Conservation (phyloP, 2,329 filamentous ascomycete species). For the Pseudocercospora pini-densiflorae region DNA sequence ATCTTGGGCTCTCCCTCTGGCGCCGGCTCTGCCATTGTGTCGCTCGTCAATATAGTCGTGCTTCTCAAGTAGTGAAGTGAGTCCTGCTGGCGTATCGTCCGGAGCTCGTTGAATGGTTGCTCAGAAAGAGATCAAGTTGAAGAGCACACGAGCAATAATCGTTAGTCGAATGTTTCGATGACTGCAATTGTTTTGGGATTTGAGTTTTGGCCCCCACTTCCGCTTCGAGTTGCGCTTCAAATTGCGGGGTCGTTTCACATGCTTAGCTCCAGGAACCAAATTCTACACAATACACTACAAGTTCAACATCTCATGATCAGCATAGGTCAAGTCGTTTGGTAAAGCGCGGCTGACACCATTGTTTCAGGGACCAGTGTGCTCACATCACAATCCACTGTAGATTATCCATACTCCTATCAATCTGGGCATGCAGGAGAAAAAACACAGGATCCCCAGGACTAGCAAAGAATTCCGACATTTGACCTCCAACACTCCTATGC, state of each 20-base stretch:
- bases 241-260: not conserved
- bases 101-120: not conserved
- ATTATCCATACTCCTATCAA: constrained; percentile 56
- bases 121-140: not conserved
- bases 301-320: too few species aligned
- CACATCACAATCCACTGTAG: too few species aligned
- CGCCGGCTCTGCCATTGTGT: constrained; percentile 38
- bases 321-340: too few species aligned
- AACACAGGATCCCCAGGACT: constrained; percentile 54
- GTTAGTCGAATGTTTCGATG: not conserved
- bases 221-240: not conserved
- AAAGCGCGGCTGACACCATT: too few species aligned
- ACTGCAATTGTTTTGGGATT: not conserved
- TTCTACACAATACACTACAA: too few species aligned
- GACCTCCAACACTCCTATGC: constrained; percentile 53
- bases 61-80: too few species aligned
- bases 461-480: constrained; percentile 50
- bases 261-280: not conserved
- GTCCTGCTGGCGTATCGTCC: too few species aligned
- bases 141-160: not conserved
- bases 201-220: not conserved
- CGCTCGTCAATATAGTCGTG: not conserved
- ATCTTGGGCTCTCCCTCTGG: constrained; percentile 38
- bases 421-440: constrained; percentile 54
- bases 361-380: too few species aligned